These are phyloP conservation scores for Wickerhamiella sergipiensis DNA, from an alignment of 805 yeast species.

Conservation along the genomic window DNA sequence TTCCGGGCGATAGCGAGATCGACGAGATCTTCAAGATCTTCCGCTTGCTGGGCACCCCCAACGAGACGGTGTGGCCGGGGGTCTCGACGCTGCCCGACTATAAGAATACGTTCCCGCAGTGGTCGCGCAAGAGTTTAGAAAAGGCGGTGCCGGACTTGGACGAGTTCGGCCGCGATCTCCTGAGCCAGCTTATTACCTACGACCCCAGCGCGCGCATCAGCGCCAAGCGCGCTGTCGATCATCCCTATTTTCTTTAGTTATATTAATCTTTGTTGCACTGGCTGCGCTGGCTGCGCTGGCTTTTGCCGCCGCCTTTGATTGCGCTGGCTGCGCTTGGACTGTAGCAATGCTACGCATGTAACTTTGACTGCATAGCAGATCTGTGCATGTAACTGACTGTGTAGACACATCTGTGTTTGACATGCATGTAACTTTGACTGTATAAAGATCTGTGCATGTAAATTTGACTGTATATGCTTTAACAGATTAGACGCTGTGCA, in stretches of 20 bases:
- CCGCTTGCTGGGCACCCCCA: constrained; percentile 86
- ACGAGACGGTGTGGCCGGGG: constrained; percentile 89
- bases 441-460: no score
- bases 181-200: constrained; percentile 62
- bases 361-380: no score
- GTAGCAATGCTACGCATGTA: no score
- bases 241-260: constrained; percentile 51
- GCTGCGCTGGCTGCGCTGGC: no score
- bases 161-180: constrained; percentile 67
- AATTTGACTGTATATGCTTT: no score
- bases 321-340: no score
- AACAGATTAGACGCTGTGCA: no score
- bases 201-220: constrained; percentile 91
- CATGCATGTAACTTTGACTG: no score
- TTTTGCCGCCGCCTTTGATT: no score
- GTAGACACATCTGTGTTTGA: no score
- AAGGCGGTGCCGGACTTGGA: constrained; percentile 68
- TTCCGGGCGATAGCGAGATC: constrained; percentile 96
- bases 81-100: constrained; percentile 83
- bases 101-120: constrained; percentile 84
- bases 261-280: no score
- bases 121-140: constrained; percentile 61
- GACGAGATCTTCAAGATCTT: constrained; percentile 93
- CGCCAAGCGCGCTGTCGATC: constrained; percentile 83
- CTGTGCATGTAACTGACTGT: no score